Base-by-base conservation (phyloP, 345 rosid genomes). In the Pugionium dolabratum region DNA sequence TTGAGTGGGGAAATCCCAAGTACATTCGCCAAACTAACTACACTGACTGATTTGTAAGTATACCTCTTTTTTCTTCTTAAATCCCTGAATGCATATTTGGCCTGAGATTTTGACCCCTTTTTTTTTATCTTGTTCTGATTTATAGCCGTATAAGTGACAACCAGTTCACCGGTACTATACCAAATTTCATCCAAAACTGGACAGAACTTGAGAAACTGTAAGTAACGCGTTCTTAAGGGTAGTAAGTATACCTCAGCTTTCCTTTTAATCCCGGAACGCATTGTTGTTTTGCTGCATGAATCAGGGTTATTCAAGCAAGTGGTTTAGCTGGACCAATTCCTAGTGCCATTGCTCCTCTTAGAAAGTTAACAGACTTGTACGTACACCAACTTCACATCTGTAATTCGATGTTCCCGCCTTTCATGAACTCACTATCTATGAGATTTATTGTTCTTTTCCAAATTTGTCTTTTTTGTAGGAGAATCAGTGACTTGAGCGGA, bases 301-400 rank as follows among this genome's bases (percentile, higher is more conserved):
- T 52, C 76, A 86, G 85, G 59, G 52, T 41, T 30, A 75, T 79
- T 34, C 80, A 86, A 32, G 88, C 60, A 33, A 82, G 84, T 59
- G 88, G 88, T 46, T 71, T 85, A 67, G 60, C 62, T 29, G 91
- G 91, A 48, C 91, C 86, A 6, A 71, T 85, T 71, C 86, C 83
- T 29, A 34, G 57, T 4, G 57, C 67, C 60, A 75, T 83, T 54
- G 7, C 44, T 52, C 2, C 9, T 66, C 69, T 79, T 39, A 3
- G 0, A 7, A 64, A 62, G 0, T 45, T 79, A 40, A 62, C n/a
- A 2, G 79, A 84, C 29, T n/a, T 79, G 85, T 81, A 44, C 36
- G 50, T 50, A 61, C 18, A 44, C 28, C n/a, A 71, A 54, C 41
- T 37, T 45, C 7, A 5, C n/a, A 3, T 41, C 7, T 36, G 32